Base-by-base conservation (phyloP, 1,139 yeast species). In the Magnusiomyces tetraspermus region DNA sequence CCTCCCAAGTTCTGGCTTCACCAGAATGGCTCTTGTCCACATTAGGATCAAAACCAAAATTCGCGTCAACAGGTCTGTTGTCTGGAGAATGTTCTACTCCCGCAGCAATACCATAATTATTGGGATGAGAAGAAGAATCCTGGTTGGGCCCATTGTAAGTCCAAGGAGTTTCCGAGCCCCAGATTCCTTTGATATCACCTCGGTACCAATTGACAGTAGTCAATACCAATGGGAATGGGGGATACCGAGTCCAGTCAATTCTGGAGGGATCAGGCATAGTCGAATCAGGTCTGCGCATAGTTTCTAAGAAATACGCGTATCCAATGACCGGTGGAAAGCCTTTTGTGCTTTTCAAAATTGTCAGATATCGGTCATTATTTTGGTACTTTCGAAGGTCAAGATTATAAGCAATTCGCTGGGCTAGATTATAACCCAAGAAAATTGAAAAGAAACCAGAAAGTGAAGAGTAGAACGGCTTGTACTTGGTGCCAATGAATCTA, bases 1-100 rank as follows among this genome's bases (percentile, higher is more conserved):
- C 46, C 28, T 53, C 56, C 56, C 56, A 53, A 10, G 56, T 22
- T n/a, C 50, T 40, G 3, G 22, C n/a, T n/a, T n/a, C n/a, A n/a
- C n/a, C n/a, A n/a, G n/a, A n/a, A n/a, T n/a, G n/a, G n/a, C n/a
- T n/a, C n/a, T n/a, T n/a, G n/a, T n/a, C n/a, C n/a, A n/a, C n/a
- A n/a, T n/a, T n/a, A n/a, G n/a, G n/a, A n/a, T n/a, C n/a, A n/a
- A n/a, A n/a, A n/a, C n/a, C n/a, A n/a, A n/a, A n/a, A n/a, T n/a
- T n/a, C n/a, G n/a, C n/a, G 24, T 1, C 28, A 36, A 10, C 41
- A 30, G 24, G 49, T 28, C 2, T 36, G 43, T n/a, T 33, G 17
- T 10, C 24, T 19, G 8, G 50, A 30, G n/a, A n/a, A n/a, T n/a
- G n/a, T 13, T 43, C 30, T 10, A n/a, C 11, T n/a, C 43, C 51